A percentile compares a stretch with the other conserved stretches of the same genome.
Evolutionary conservation across 2,329 filamentous ascomycete genomes (phyloP).

Genomic region (Podosphaera fusca): DNA sequence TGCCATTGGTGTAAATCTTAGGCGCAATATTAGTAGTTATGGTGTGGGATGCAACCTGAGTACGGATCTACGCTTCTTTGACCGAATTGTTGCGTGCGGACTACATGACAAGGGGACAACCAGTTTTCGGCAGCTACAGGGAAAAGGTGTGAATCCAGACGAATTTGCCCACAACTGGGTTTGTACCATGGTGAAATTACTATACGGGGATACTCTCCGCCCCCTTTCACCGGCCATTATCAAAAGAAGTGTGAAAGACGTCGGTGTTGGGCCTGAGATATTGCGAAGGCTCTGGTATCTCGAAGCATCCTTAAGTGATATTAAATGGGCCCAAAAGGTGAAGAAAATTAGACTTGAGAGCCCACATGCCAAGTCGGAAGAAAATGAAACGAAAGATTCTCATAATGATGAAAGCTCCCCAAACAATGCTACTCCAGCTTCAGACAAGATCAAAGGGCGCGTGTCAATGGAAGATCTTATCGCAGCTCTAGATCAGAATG

Average conservation of each 20-base stretch:
- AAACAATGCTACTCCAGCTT: background rate
- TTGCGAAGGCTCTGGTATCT: background rate
- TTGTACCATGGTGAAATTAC: background rate
- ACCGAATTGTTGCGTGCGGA: slow-evolving; percentile 75
- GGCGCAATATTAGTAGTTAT: slow-evolving; percentile 61
- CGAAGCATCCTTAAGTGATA: background rate
- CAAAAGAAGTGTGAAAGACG: background rate
- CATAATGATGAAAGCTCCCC: background rate
- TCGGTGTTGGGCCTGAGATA: background rate
- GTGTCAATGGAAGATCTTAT: background rate
- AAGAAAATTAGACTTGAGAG: background rate
- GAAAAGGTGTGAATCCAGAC: background rate
- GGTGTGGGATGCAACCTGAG: slow-evolving; percentile 64
- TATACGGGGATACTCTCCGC: background rate
- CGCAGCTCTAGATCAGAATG: background rate
- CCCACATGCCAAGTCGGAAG: background rate
- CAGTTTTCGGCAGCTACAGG: slow-evolving; percentile 26
- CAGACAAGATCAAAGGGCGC: background rate
- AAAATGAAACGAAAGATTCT: background rate
- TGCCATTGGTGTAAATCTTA: slow-evolving; percentile 75
- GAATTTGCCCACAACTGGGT: background rate
- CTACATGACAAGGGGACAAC: slow-evolving; percentile 58
- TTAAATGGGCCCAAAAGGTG: background rate
- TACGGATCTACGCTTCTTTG: slow-evolving; percentile 38
- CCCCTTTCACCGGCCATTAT: background rate